phyloP scores from a whole-genome alignment of 192 early-diverging fungal species.

The Umbelopsis sp. region DNA sequence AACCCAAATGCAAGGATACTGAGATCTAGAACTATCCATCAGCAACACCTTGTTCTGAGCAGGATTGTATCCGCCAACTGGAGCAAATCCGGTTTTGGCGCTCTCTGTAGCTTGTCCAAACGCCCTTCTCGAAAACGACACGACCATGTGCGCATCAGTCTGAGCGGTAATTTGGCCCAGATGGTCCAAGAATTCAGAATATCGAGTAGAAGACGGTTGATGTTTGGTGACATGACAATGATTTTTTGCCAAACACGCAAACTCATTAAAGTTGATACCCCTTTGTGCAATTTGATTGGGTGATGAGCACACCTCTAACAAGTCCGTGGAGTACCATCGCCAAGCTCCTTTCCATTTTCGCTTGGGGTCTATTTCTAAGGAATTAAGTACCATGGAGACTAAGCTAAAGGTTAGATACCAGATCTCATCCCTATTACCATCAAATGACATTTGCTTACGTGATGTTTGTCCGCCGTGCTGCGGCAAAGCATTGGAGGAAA shows the following conservation, averaged over 20 bases:
- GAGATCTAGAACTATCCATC: constrained; percentile 85
- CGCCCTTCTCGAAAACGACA: constrained; percentile 73
- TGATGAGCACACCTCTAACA: constrained; percentile 30
- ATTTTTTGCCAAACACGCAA: constrained; percentile 68
- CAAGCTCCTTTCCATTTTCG: constrained; percentile 36
- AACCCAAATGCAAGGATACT: constrained; percentile 88
- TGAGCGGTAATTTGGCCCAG: constrained; percentile 65
- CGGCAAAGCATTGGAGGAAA: constrained; percentile 25
- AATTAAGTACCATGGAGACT: constrained; percentile 37
- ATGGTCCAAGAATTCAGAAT: constrained; percentile 80
- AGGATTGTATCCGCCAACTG: constrained; percentile 81
- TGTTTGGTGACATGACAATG: constrained; percentile 76
- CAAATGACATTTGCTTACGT: constrained; percentile 21
- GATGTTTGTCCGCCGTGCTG: constrained; percentile 25
- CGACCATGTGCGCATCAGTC: constrained; percentile 79
- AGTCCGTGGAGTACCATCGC: constrained; percentile 31
- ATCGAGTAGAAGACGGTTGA: constrained; percentile 59
- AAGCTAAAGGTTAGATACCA: neutral
- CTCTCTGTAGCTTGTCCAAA: constrained; percentile 58
- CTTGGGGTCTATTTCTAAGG: constrained; percentile 38
- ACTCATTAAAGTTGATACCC: constrained; percentile 35
- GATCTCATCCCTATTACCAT: neutral
- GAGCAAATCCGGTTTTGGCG: constrained; percentile 57
- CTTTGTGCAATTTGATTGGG: neutral
- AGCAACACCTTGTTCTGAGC: constrained; percentile 72